Evolutionary conservation across 1,139 yeast genomes (phyloP), one percentile per base, ranked within the genome.

Genomic region (Candida sp.): DNA sequence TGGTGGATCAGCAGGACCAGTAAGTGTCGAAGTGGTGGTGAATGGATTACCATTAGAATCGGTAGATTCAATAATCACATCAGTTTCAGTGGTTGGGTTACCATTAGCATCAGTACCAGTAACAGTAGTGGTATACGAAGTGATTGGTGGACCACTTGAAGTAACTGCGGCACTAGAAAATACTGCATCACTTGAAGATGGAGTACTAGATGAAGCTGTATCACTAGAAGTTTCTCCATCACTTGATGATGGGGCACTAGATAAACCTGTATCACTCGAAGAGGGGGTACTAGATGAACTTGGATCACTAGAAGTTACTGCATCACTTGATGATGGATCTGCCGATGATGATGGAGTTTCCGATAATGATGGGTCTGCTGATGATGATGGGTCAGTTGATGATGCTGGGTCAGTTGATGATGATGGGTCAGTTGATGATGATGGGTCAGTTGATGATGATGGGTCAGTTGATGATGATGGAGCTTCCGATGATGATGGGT

Each of bases 81-180:
- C 38, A 23, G 43, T 23, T 9, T 35, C 35, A 25, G 42, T 39
- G 23, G 23, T 19, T 15, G 33, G 23, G 21, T 21, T 38, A n/a
- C 59, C 60, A 39, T 47, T 50, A n/a, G 48, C 9, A 25, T 44
- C 45, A 12, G 57, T 52, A 7, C 55, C 46, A 12, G 49, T 42
- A 44, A 46, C 43, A 4, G 56, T 53, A 12, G 56, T 51, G 21
- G 56, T 49, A 50, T 51, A 53, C 6, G 8, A 6, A 9, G 29
- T 25, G 6, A 25, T 6, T 25, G 29, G 29, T 25, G 29, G 29
- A 6, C 9, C 8, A 25, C 29, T 25, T 25, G 29, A 25, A 9
- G 29, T 6, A 25, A 9, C 29, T 6, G 29, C 29, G 9, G 29
- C 29, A 25, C 29, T 25, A n/a, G n/a, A n/a, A n/a, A n/a, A n/a